Evolutionary conservation across 2,329 filamentous ascomycete genomes (phyloP).

Genomic region (Pseudocercospora fuligena): DNA sequence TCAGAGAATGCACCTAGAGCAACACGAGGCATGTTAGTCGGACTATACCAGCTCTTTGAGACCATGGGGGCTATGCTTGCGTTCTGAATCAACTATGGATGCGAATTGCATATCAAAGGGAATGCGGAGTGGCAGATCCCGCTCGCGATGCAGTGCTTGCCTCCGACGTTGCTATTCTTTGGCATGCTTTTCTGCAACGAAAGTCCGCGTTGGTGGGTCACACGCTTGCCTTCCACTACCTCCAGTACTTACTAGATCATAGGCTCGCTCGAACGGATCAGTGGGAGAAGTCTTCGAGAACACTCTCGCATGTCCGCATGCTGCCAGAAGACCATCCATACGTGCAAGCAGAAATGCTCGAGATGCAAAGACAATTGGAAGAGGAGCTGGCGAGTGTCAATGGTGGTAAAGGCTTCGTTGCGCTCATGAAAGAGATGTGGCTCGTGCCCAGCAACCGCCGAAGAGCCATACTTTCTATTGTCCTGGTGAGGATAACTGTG

Average conservation of each 20-base stretch:
- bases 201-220: neutral
- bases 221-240: neutral
- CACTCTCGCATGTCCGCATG: conserved; percentile 61
- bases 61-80: conserved; percentile 58
- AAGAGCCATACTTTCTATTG: conserved; percentile 65
- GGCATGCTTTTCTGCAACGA: conserved; percentile 63
- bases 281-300: conserved; percentile 59
- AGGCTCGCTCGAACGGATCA: conserved; percentile 70
- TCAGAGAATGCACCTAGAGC: conserved; percentile 56
- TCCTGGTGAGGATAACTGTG: conserved; percentile 31
- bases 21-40: conserved; percentile 64
- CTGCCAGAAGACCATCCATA: conserved; percentile 65
- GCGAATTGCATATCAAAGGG: conserved; percentile 51
- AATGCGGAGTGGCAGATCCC: conserved; percentile 59
- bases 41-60: conserved; percentile 65
- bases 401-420: conserved; percentile 44
- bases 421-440: conserved; percentile 59
- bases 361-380: conserved; percentile 65
- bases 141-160: conserved; percentile 67
- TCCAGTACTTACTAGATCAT: conserved; percentile 51
- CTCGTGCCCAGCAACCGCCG: conserved; percentile 21
- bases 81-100: conserved; percentile 61
- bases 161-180: conserved; percentile 63
- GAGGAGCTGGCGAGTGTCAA: conserved; percentile 68
- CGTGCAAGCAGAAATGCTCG: conserved; percentile 59